Evolutionary conservation across 345 rosid genomes (phyloP).

Genomic region (Excoecaria cochinchinensis): DNA sequence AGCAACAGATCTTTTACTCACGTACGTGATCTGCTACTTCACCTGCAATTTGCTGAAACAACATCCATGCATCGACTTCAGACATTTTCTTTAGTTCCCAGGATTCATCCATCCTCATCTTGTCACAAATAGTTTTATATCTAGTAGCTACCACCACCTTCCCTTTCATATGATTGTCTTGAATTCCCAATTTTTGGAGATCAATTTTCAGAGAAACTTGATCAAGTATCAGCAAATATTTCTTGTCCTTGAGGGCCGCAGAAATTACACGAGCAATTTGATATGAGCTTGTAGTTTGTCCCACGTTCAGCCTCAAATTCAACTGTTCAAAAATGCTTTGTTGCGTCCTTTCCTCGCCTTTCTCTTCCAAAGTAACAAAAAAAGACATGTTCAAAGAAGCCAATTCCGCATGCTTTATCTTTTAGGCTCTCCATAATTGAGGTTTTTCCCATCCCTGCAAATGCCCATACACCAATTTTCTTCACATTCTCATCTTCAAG

Average conservation of each 20-base stretch:
- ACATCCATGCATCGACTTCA: slow-evolving; percentile 3
- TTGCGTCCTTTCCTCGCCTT: neutral
- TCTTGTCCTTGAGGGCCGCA: neutral
- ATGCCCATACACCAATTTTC: slow-evolving; percentile 20
- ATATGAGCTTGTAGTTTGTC: neutral
- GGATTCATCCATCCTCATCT: slow-evolving; percentile 2
- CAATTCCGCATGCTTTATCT: neutral
- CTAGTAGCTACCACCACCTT: slow-evolving; percentile 26
- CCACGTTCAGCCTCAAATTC: neutral
- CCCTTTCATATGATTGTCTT: slow-evolving; percentile 9
- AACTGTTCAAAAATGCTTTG: slow-evolving; percentile 9
- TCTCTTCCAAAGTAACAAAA: slow-evolving; percentile 7
- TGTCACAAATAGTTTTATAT: neutral
- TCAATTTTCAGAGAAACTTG: slow-evolving; percentile 11
- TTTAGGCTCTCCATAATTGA: slow-evolving; percentile 15
- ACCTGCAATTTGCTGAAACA: slow-evolving; percentile 15
- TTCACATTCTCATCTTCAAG: neutral
- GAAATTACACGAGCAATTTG: neutral
- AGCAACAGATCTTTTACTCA: slow-evolving; percentile 1
- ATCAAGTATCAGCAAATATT: slow-evolving; percentile 18
- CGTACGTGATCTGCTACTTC: neutral
- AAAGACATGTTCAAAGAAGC: slow-evolving; percentile 6
- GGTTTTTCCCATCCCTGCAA: slow-evolving; percentile 22
- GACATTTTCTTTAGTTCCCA: slow-evolving; percentile 12
- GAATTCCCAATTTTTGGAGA: slow-evolving; percentile 6